A percentile compares a stretch with the other conserved stretches of the same genome.
These are phyloP conservation scores for Russula dissimulans DNA, from an alignment of 768 basidiomycete genomes.

Conservation along the genomic window DNA sequence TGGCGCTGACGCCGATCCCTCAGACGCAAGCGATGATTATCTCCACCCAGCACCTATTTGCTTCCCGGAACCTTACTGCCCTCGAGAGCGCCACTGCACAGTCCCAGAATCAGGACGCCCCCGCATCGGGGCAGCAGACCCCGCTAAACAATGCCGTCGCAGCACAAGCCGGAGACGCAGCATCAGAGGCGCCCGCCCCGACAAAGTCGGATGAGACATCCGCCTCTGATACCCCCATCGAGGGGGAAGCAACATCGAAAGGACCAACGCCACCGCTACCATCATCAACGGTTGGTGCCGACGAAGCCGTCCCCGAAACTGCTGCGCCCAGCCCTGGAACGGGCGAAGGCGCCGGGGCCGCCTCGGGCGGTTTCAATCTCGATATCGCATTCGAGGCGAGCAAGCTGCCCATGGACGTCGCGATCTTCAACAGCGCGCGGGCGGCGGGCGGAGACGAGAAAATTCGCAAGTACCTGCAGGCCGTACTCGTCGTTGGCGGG, in stretches of 20 bases:
- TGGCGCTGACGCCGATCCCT: not conserved
- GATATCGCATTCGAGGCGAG: conserved; percentile 80
- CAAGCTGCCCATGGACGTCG: conserved; percentile 86
- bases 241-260: conserved; percentile 13
- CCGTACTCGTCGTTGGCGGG: conserved; percentile 83
- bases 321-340: conserved; percentile 3
- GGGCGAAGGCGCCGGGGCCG: conserved; percentile 3
- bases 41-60: conserved; percentile 72
- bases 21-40: conserved; percentile 89
- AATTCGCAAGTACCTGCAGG: conserved; percentile 80
- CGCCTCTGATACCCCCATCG: conserved; percentile 17
- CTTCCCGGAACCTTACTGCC: conserved; percentile 20
- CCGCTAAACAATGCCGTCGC: conserved; percentile 13
- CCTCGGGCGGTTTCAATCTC: conserved; percentile 37
- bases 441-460: conserved; percentile 83
- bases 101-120: conserved; percentile 1
- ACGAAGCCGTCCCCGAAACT: conserved; percentile 5
- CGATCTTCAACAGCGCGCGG: conserved; percentile 86
- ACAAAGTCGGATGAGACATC: conserved; percentile 18
- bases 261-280: conserved; percentile 19
- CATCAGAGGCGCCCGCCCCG: conserved; percentile 16
- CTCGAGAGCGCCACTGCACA: conserved; percentile 1
- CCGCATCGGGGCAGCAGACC: conserved; percentile 21
- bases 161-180: conserved; percentile 13
- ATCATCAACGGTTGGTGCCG: conserved; percentile 14